Base-by-base conservation (phyloP, 169 alveolate species). In the Plasmodium berghei region DNA sequence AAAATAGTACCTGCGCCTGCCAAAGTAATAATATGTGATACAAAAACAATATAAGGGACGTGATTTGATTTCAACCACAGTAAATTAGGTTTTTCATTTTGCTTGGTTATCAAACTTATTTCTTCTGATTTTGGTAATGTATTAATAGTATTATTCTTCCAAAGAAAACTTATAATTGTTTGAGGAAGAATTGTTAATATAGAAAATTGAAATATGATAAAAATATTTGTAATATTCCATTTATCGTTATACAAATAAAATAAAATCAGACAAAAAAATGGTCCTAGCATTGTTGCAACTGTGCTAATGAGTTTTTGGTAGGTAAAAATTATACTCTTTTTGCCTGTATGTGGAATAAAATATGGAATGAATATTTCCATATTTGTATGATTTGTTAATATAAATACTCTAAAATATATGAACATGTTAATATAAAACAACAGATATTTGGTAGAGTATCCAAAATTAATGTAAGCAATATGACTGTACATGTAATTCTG, bases 251-350 rank as follows among this genome's bases (percentile, higher is more conserved):
- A 75, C 52, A 62, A 28, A 24, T 75, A 75, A 55, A 75, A 75
- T 63, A 75, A 55, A 49, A 75, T 62, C 45, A 75, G 58, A 75
- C 89, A 75, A 75, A 75, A 75, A 63, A 75, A 75, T 42, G 89
- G 89, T 46, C 89, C 89, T 63, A 75, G 55, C 74, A 48, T 75
- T 18, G 89, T 75, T 22, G 89, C 89, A 8, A 56, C 77, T 10
- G 89, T 75, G 58, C 89, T 75, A 48, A 75, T 75, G 24, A 75
- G 89, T 63, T 75, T 75, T 20, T 75, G 89, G 55, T 75, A 75
- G 5, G 89, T 75, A 20, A 75, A 75, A 34, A 75, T 75, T 18
- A 75, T 56, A 66, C 89, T 75, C 58, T 75, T 75, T 52, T 75
- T 75, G 20, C 89, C 89, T 75, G 61, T 6, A 42, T 22, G 0